Base-by-base conservation (phyloP, 2,329 filamentous ascomycete species). In the Verticillium longisporum region DNA sequence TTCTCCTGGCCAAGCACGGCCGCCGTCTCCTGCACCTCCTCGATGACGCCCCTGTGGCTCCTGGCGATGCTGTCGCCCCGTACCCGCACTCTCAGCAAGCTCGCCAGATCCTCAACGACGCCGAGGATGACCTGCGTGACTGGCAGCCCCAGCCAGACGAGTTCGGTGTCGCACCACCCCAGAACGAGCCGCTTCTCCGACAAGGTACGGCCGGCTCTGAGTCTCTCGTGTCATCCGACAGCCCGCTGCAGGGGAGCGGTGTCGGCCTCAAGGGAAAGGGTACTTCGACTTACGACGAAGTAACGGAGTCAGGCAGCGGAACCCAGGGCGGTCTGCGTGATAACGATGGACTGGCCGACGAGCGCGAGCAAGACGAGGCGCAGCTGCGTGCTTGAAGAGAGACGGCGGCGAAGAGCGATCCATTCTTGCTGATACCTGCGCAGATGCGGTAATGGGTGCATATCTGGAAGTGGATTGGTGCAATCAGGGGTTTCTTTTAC, bases 1-100 rank as follows among this genome's bases (percentile, higher is more conserved):
- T 94, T 69, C 91, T 99, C 63, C 84, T 99, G 15, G 94, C 95
- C 61, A 91, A 90, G 69, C 93, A 98, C 72, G 94, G 92, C 21
- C 89, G 92, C 60, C 88, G 92, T 54, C 84, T 99, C 38, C 75
- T 99, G 61, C 87, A 89, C 67, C 84, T 96, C 45, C 84, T 99
- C 11, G 95, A 99, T 69, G 94, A 97, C 73, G 88, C 88, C 0
- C 92, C 95, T 0, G 86, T 97, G 34, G 89, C 96, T 1, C 94
- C 94, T 1, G 95, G 95, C 56, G 92, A 97, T 72, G 74, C 81
- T 15, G 87, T 89, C 58, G 80, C 83, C n/a, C 75, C 82, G 0
- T 98, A 95, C 71, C 79, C 85, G 38, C 78, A 88, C 61, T 79
- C 77, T 9, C 78, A 83, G 13, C 86, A 89, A 65, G 92, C 91